A percentile compares a stretch with the other conserved stretches of the same genome.
phyloP scores from a whole-genome alignment of 495 filamentous ascomycete genomes.

The Trichoderma orchidacearum region DNA sequence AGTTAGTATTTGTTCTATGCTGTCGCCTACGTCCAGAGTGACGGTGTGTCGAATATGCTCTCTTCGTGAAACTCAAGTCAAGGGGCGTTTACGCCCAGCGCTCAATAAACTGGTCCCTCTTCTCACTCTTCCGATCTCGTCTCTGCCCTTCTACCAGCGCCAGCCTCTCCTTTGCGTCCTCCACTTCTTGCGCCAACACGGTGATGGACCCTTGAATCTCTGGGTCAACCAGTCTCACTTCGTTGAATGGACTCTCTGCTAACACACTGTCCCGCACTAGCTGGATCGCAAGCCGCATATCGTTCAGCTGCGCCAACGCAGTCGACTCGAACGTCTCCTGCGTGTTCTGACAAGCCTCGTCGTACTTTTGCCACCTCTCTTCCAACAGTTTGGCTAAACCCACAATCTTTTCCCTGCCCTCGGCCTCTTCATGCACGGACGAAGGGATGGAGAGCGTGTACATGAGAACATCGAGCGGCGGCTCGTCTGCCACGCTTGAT shows the following conservation, averaged over 20 bases:
- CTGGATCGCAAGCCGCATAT: slow-evolving; percentile 23
- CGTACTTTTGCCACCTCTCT: slow-evolving; percentile 18
- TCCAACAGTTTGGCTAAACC: slow-evolving; percentile 11
- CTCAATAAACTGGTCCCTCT: slow-evolving; percentile 23
- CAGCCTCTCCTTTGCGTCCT: slow-evolving; percentile 12
- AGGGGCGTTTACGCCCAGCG: slow-evolving; percentile 21
- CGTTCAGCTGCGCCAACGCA: slow-evolving; percentile 20
- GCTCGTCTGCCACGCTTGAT: slow-evolving; percentile 11
- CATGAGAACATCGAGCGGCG: slow-evolving; percentile 17
- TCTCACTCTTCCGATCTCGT: slow-evolving; percentile 16
- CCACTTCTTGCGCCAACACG: slow-evolving; percentile 21
- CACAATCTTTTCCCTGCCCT: slow-evolving; percentile 4
- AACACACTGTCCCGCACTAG: slow-evolving; percentile 27
- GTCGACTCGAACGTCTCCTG: slow-evolving; percentile 23
- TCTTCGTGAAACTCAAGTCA: not conserved
- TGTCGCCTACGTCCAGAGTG: too few species aligned
- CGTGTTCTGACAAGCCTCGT: slow-evolving; percentile 19
- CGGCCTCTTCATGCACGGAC: slow-evolving; percentile 10
- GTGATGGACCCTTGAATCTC: slow-evolving; percentile 22
- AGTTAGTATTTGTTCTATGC: too few species aligned
- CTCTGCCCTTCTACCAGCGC: slow-evolving; percentile 16
- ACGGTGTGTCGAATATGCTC: too few species aligned
- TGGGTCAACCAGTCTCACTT: slow-evolving; percentile 24
- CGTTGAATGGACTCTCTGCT: slow-evolving; percentile 23
- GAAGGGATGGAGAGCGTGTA: slow-evolving; percentile 15